Base-by-base conservation (phyloP, 257 asterid genomes). In the Penstemon barbatus region DNA sequence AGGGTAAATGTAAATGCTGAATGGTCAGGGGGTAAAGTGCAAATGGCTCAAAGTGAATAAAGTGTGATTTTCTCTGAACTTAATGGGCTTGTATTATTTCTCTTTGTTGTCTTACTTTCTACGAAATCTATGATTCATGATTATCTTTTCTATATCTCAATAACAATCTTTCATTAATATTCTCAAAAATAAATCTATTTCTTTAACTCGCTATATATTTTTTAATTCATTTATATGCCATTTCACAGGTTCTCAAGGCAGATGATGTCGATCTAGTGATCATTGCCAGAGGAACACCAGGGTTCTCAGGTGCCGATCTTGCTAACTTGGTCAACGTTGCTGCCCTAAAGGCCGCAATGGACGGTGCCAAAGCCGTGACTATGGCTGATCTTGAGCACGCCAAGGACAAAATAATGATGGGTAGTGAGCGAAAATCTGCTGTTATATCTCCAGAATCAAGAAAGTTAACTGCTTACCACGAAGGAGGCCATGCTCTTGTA, bases 251-350 rank as follows among this genome's bases (percentile, higher is more conserved):
- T 71, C 83, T 85, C 68, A 91, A 89, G 73, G 97, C 87, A n/a
- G 96, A 91, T n/a, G 97, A 91, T 50, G 97, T 85, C 4, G 95
- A 91, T 72, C 89, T 87, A 63, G 80, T 73, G 83, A 85, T 87
- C 66, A 91, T 89, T 66, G 95, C 97, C 48, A 78, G 97, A 67
- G 96, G 97, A 69, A 87, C 96, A 15, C 95, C 96, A 3, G 97
- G 97, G 3, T 91, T 91, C 75, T 91, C 96, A 0, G 97, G 97
- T n/a, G 97, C 97, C 4, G 97, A 91, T 71, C 97, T 91, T 15
- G 95, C 97, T 2, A 91, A 91, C 84, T 73, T 91, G 78, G 91
- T 91, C 57, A 91, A 91, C 10, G 80, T 89, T 61, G 96, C 95
- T 7, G 98, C 98, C 41, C 78, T 91, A 42, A 87, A 85, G 77